These are phyloP conservation scores for Geosiphon pyriformis DNA, from an alignment of 192 early-diverging fungal genomes.

Conservation along the genomic window DNA sequence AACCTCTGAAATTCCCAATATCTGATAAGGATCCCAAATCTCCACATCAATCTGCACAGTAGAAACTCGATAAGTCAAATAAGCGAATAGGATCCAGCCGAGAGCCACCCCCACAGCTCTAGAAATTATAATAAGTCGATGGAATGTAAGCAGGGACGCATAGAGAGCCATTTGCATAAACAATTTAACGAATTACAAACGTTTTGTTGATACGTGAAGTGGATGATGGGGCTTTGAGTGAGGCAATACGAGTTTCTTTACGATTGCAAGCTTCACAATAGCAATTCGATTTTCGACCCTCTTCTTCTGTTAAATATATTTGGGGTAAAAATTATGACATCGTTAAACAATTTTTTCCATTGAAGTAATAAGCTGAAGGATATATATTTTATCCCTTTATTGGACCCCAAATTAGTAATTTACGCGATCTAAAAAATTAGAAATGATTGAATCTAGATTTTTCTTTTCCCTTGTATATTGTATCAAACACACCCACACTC, in stretches of 20 bases:
- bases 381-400: no score
- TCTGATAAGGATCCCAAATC: conserved; percentile 91
- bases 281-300: conserved; percentile 27
- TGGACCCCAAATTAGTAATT: no score
- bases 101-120: conserved; percentile 43
- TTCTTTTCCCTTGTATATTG: no score
- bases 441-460: no score
- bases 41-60: conserved; percentile 60
- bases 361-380: no score
- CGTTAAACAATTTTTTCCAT: no score
- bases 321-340: not conserved
- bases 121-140: not conserved
- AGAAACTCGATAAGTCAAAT: conserved; percentile 56
- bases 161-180: not conserved
- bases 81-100: conserved; percentile 67
- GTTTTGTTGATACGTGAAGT: conserved; percentile 27
- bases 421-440: no score
- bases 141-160: not conserved
- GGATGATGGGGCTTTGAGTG: conserved; percentile 24
- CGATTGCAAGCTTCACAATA: conserved; percentile 33
- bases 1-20: conserved; percentile 75
- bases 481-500: no score
- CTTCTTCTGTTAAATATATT: conserved; percentile 2
- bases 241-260: conserved; percentile 27
- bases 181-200: not conserved